Percentiles rank a stretch among this genome's conserved stretches.
Evolutionary conservation across 2,329 filamentous ascomycete genomes (phyloP).

Genomic region (Xylariaceae sp.): DNA sequence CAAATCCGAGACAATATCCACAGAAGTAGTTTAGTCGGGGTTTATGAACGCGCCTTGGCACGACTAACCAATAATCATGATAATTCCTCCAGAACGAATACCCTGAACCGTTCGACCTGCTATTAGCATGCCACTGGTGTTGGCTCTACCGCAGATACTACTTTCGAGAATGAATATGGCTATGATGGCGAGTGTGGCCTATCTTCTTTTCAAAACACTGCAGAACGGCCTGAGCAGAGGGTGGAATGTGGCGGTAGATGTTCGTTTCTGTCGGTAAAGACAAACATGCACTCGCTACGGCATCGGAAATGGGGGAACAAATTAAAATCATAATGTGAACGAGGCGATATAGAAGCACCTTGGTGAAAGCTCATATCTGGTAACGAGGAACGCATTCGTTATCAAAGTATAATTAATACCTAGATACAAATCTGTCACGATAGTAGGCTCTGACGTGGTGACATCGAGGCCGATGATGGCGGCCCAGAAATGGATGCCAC

Average conservation of each 20-base stretch:
- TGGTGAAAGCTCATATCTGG: neutral
- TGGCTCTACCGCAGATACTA: slow-evolving; percentile 50
- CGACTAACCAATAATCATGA: slow-evolving; percentile 17
- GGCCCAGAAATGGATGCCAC: too few relatives aligned
- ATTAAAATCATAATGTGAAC: too few relatives aligned
- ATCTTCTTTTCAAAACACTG: slow-evolving; percentile 54
- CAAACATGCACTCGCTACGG: slow-evolving; percentile 22
- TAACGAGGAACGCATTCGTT: slow-evolving; percentile 9
- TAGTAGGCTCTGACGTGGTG: slow-evolving; percentile 1
- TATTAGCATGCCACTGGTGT: slow-evolving; percentile 49
- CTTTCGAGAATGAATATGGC: slow-evolving; percentile 51
- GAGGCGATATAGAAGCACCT: slow-evolving; percentile 3
- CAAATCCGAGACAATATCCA: slow-evolving; percentile 5
- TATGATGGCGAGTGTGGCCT: slow-evolving; percentile 43
- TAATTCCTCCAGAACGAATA: slow-evolving; percentile 34
- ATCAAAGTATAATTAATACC: slow-evolving; percentile 2
- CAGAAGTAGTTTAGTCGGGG: too few relatives aligned
- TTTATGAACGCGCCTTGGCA: too few relatives aligned
- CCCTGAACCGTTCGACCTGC: slow-evolving; percentile 50
- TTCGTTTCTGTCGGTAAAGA: slow-evolving; percentile 45
- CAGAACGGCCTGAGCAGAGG: slow-evolving; percentile 52
- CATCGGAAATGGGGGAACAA: too few relatives aligned
- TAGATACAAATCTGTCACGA: neutral
- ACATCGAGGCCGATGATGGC: too few relatives aligned
- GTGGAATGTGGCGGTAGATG: too few relatives aligned